Percentiles rank a stretch among this genome's conserved stretches.
Evolutionary conservation across 768 basidiomycete species (phyloP).

Genomic region (Trametes villosa): DNA sequence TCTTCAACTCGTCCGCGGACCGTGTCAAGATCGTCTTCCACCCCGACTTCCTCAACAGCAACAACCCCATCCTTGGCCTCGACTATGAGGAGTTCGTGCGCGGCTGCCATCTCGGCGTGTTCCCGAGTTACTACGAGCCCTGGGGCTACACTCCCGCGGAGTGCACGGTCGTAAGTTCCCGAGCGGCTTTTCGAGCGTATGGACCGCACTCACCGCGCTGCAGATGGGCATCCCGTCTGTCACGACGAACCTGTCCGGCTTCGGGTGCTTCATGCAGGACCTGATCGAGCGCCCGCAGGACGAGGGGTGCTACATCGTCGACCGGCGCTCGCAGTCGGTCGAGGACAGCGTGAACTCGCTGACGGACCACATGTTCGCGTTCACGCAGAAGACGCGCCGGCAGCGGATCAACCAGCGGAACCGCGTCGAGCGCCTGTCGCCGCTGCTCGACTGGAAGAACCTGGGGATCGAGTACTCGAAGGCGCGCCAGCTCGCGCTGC

Average conservation of each 20-base stretch:
- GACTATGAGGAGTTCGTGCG: constrained; percentile 99
- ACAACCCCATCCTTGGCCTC: constrained; percentile 95
- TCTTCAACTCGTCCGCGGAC: constrained; percentile 89
- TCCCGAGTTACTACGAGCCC: constrained; percentile 97
- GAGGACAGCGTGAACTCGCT: constrained; percentile 92
- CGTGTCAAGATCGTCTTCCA: constrained; percentile 98
- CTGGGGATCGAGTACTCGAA: constrained; percentile 97
- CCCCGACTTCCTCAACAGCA: constrained; percentile 96
- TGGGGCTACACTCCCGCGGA: constrained; percentile 98
- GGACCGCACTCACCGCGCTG: not conserved
- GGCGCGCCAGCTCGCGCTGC: constrained; percentile 86
- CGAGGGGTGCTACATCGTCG: constrained; percentile 96
- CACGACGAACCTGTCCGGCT: constrained; percentile 97
- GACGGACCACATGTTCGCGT: constrained; percentile 72
- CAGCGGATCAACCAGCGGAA: constrained; percentile 99
- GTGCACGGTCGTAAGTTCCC: constrained; percentile 85
- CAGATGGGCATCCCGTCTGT: constrained; percentile 98
- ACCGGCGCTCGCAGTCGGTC: constrained; percentile 85
- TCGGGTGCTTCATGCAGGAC: constrained; percentile 99
- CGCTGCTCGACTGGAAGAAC: constrained; percentile 97
- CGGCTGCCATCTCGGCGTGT: constrained; percentile 97
- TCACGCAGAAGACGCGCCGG: constrained; percentile 83
- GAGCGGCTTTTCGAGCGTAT: too few relatives aligned
- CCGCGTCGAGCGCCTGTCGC: constrained; percentile 91
- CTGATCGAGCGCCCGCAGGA: constrained; percentile 93